Evolutionary conservation across 805 yeast genomes (phyloP).

Genomic region (Pichia heedii): DNA sequence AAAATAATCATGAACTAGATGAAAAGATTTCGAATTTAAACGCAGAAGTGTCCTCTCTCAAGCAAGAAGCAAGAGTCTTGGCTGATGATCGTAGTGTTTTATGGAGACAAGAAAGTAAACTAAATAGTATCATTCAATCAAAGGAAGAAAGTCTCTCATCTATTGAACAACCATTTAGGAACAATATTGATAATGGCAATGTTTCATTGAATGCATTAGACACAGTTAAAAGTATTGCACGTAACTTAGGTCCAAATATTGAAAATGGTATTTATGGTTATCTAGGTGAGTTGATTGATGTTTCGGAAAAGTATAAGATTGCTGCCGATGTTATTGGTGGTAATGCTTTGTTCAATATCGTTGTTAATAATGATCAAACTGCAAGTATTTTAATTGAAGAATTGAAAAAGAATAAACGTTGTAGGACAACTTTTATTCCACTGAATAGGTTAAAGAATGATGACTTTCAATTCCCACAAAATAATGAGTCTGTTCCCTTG

Average conservation of each 20-base stretch:
- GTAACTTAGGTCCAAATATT: conserved; percentile 41
- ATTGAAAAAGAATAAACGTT: conserved; percentile 57
- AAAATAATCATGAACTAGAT: conserved; percentile 22
- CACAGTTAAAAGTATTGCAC: conserved; percentile 56
- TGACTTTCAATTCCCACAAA: conserved; percentile 47
- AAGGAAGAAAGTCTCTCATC: conserved; percentile 40
- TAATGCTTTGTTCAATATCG: conserved; percentile 73
- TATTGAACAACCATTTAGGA: conserved; percentile 54
- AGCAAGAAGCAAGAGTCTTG: conserved; percentile 33
- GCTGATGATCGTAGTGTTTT: conserved; percentile 60
- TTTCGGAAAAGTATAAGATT: conserved; percentile 70
- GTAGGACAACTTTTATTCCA: conserved; percentile 89
- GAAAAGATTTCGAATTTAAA: conserved; percentile 17
- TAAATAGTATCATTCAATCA: conserved; percentile 45
- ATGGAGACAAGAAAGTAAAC: conserved; percentile 74
- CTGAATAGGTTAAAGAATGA: conserved; percentile 52
- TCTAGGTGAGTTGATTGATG: conserved; percentile 72
- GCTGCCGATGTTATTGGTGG: conserved; percentile 92
- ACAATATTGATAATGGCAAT: conserved; percentile 68
- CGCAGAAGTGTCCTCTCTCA: conserved; percentile 22
- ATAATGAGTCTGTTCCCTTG: conserved; percentile 65
- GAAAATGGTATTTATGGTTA: conserved; percentile 64
- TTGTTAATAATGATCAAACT: conserved; percentile 80
- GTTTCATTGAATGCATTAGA: conserved; percentile 59
- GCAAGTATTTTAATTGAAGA: conserved; percentile 76